A percentile compares a stretch with the other conserved stretches of the same genome.
Conservation (phyloP, 2,329 filamentous ascomycete genomes). For the Aureobasidium sp. region DNA sequence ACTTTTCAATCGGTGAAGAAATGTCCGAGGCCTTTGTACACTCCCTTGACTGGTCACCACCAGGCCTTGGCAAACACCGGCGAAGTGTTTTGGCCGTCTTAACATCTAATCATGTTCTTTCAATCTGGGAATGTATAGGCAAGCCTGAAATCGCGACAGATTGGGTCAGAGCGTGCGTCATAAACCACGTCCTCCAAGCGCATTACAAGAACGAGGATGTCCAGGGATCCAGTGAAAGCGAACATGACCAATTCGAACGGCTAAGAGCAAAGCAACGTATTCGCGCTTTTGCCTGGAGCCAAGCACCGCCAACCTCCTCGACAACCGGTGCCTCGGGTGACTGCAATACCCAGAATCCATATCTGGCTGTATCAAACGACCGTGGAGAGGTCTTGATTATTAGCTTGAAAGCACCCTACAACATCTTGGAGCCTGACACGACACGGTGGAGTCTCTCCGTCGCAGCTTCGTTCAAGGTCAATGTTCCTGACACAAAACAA, state of each 20-base stretch:
- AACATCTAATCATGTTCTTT: conserved; percentile 50
- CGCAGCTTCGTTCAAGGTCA: neutral
- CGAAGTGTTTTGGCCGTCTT: conserved; percentile 50
- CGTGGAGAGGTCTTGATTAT: conserved; percentile 35
- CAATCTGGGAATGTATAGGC: conserved; percentile 48
- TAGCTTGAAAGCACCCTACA: conserved; percentile 33
- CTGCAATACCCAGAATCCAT: neutral
- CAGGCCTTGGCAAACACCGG: conserved; percentile 48
- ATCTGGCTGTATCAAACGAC: conserved; percentile 36
- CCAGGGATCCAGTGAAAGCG: conserved; percentile 27
- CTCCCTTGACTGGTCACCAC: conserved; percentile 50
- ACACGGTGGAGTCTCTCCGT: conserved; percentile 19
- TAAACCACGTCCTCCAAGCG: conserved; percentile 43
- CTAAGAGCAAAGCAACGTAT: conserved; percentile 32
- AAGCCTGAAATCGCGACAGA: conserved; percentile 34
- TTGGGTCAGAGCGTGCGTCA: conserved; percentile 48
- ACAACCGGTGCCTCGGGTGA: conserved; percentile 14
- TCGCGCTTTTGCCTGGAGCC: conserved; percentile 38
- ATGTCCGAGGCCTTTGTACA: conserved; percentile 46
- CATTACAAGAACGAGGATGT: conserved; percentile 19
- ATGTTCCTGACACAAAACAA: neutral
- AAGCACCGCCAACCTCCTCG: conserved; percentile 21
- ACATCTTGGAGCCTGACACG: conserved; percentile 20
- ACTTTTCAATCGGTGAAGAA: conserved; percentile 53
- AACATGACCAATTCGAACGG: conserved; percentile 18